Conservation (phyloP, 1,284 basidiomycete genomes). For the Athelia psychrophila region DNA sequence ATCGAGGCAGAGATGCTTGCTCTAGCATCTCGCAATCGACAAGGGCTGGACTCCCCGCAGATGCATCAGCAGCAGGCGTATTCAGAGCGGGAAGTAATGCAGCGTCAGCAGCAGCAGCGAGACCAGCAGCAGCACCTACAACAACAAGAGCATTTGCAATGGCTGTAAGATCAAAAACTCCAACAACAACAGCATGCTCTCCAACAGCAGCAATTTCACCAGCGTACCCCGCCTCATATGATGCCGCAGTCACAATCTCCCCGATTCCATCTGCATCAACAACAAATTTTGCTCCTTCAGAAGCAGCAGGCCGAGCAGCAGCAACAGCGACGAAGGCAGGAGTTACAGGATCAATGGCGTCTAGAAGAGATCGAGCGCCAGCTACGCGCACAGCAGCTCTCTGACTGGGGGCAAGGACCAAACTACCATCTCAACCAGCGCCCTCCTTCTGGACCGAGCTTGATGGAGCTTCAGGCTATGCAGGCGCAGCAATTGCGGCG, state of each 20-base stretch:
- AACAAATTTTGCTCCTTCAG: slow-evolving; percentile 55
- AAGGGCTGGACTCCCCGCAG: slow-evolving; percentile 27
- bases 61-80: slow-evolving; percentile 19
- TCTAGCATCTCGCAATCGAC: slow-evolving; percentile 37
- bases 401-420: slow-evolving; percentile 45
- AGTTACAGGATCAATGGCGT: slow-evolving; percentile 58
- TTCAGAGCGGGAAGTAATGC: slow-evolving; percentile 9
- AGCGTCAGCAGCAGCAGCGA: slow-evolving; percentile 30
- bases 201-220: slow-evolving; percentile 37
- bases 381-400: slow-evolving; percentile 44
- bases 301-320: slow-evolving; percentile 60
- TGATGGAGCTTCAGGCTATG: slow-evolving; percentile 33
- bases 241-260: slow-evolving; percentile 69
- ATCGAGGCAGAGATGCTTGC: slow-evolving; percentile 90
- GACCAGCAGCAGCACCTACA: slow-evolving; percentile 28
- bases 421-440: slow-evolving; percentile 34
- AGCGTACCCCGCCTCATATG: slow-evolving; percentile 63
- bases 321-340: slow-evolving; percentile 38
- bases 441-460: slow-evolving; percentile 37
- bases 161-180: slow-evolving; percentile 35
- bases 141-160: slow-evolving; percentile 36
- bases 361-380: slow-evolving; percentile 63
- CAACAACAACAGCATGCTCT: slow-evolving; percentile 37
- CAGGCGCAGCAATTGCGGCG: slow-evolving; percentile 37
- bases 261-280: slow-evolving; percentile 64